Base-by-base conservation (phyloP, 371 early-diverging fungal genomes). In the Syncephalastrum racemosum region DNA sequence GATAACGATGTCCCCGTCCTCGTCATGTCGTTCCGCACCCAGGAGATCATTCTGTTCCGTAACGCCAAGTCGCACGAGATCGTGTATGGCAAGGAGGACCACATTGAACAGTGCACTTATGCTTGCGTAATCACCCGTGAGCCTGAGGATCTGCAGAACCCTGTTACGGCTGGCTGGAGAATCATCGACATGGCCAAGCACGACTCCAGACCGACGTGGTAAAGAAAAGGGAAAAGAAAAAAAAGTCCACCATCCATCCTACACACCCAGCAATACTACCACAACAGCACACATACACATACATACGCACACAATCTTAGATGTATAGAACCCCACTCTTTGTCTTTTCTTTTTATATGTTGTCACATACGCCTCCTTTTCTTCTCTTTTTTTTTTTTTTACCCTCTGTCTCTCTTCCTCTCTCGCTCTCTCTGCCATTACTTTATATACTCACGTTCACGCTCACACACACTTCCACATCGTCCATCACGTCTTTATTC, bases 1-100 rank as follows among this genome's bases (percentile, higher is more conserved):
- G 95, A 96, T 51, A 92, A 94, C 68, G 93, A 93, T 64, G 73
- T 91, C 18, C 97, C 97, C 1, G 93, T 96, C 6, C 71, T 94
- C 36, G 86, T 95, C 36, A 57, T 98, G 40, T 88, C 92, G 2
- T 97, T 93, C 86, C 84, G 89, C 63, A 95, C 97, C 13, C 95
- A 96, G 71, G 95, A 98, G 70, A 85, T 96, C 58, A 87, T 94
- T 44, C 68, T 94, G n/a, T 96, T 96, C 86, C 86, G 95, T 53
- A 87, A 97, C 75, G 82, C 83, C 23, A 82, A 83, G 64, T 85
- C 88, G 6, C 86, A 89, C 36, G 95, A 92, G 71, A 81, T 97
- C 53, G 90, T 85, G 4, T 83, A 86, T 66, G 97, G 98, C 50
- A 80, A 86, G 47, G 96, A 94, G 78, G 96, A 96, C 68, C 76